phyloP scores from a whole-genome alignment of 1,139 yeast genomes.

The Blastobotrys capitulatus region DNA sequence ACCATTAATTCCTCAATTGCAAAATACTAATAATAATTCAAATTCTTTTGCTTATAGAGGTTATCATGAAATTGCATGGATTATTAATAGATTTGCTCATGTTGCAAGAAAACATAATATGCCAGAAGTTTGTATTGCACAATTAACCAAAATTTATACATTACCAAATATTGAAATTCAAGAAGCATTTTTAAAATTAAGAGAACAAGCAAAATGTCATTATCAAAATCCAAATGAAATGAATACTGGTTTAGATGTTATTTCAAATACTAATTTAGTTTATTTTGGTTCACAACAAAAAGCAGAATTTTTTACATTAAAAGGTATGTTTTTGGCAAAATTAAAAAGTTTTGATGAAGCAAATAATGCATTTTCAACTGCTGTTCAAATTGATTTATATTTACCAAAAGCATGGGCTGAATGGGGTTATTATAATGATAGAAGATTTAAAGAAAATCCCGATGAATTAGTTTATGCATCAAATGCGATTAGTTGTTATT shows the following conservation, averaged over 20 bases:
- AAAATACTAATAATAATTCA: slow-evolving; percentile 62
- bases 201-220: slow-evolving; percentile 98
- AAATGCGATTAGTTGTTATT: slow-evolving; percentile 90
- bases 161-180: slow-evolving; percentile 97
- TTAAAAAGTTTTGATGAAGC: slow-evolving; percentile 90
- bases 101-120: slow-evolving; percentile 95
- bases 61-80: slow-evolving; percentile 99
- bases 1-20: slow-evolving; percentile 85
- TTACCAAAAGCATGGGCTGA: slow-evolving; percentile 99
- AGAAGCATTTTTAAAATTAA: slow-evolving; percentile 89
- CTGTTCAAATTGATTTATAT: slow-evolving; percentile 91
- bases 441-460: slow-evolving; percentile 79
- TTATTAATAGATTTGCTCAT: slow-evolving; percentile 95
- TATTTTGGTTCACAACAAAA: slow-evolving; percentile 96
- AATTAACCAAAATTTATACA: slow-evolving; percentile 88
- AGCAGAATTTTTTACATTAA: slow-evolving; percentile 93
- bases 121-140: slow-evolving; percentile 95
- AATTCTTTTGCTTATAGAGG: slow-evolving; percentile 95
- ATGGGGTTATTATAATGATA: slow-evolving; percentile 96
- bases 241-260: slow-evolving; percentile 93
- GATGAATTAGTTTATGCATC: slow-evolving; percentile 81
- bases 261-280: slow-evolving; percentile 90
- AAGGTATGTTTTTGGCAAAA: slow-evolving; percentile 96
- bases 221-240: slow-evolving; percentile 84
- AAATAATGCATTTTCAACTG: slow-evolving; percentile 94